phyloP scores from a whole-genome alignment of 139 green algal genomes.

The Chlorella sp. region DNA sequence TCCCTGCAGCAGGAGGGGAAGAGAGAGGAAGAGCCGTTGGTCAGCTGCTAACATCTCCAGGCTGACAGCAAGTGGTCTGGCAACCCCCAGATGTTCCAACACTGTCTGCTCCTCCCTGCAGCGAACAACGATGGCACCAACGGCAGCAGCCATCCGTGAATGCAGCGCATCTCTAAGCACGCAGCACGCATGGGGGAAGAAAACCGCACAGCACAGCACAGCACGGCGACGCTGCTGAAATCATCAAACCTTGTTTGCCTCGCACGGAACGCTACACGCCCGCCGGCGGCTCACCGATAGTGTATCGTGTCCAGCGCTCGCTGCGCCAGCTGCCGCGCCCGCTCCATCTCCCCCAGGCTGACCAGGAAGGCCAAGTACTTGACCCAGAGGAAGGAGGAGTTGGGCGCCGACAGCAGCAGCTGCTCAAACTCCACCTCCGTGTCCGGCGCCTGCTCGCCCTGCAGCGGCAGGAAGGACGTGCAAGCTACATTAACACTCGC shows the following conservation, averaged over 20 bases:
- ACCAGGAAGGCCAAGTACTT: constrained; percentile 96
- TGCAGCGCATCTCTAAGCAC: neutral
- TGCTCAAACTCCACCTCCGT: constrained; percentile 84
- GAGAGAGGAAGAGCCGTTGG: neutral
- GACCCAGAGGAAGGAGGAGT: constrained; percentile 91
- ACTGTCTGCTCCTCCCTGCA: neutral
- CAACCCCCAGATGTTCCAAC: no score
- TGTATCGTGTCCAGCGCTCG: constrained; percentile 88
- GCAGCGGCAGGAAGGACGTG: neutral
- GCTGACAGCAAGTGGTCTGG: neutral
- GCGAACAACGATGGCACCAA: neutral
- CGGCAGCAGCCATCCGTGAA: neutral
- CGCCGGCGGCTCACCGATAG: constrained; percentile 49
- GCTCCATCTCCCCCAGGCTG: constrained; percentile 75
- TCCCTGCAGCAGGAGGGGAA: constrained; percentile 49
- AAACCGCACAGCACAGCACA: neutral
- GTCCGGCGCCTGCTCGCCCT: constrained; percentile 54
- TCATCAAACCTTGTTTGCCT: neutral
- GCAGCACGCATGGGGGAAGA: neutral
- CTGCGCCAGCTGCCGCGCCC: constrained; percentile 82
- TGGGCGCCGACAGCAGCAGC: constrained; percentile 78
- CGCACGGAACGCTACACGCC: neutral
- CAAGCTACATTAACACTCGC: neutral
- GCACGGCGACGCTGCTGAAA: neutral
- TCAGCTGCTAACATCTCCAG: neutral